Base-by-base conservation (phyloP, 1,284 basidiomycete genomes). In the Malassezia brasiliensis region DNA sequence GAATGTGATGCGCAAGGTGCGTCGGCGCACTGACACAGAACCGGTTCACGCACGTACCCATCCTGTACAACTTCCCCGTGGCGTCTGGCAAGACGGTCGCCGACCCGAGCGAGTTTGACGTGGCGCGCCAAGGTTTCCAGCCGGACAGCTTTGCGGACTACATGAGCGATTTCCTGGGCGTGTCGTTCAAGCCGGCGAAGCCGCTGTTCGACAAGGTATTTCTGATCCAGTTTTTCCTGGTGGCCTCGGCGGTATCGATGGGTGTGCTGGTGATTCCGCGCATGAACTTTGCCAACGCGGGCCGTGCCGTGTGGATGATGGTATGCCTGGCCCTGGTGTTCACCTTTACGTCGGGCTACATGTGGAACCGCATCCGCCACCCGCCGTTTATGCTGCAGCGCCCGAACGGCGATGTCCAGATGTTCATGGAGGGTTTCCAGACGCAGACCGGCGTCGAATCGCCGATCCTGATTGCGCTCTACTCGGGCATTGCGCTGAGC, bases 331-430 rank as follows among this genome's bases (percentile, higher is more conserved):
- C 51, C 2, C 57, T 56, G 19, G 66, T 74, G 41, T 59, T 68
- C 46, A 35, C 81, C 12, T 69, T 68, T 57, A 69, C 60, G 39
- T 64, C 65, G 1, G 71, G 71, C 3, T 87, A 85, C 79, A 98
- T 99, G 94, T 99, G 94, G 79, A 89, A 88, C 65, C 85, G 85
- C 61, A 99, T 99, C 68, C 84, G 93, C 61, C 81, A 81, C 46
- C 82, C 83, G 53, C 90, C 90, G 2, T 89, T 83, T 68, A 79
- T 81, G 49, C 83, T 82, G 35, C 62, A 65, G 11, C 70, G 67
- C 3, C 65, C 62, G 0, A 64, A 74, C 30, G 79, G 83, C 77
- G 69, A 83, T 25, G 63, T 84, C 19, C 80, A 80, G 59, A 91
- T 89, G 85, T 86, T 96, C 69, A 39, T 41, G n/a, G 87, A 88